These are phyloP conservation scores for Diaporthe humulicola DNA, from an alignment of 2,329 filamentous ascomycete genomes.

Conservation along the genomic window DNA sequence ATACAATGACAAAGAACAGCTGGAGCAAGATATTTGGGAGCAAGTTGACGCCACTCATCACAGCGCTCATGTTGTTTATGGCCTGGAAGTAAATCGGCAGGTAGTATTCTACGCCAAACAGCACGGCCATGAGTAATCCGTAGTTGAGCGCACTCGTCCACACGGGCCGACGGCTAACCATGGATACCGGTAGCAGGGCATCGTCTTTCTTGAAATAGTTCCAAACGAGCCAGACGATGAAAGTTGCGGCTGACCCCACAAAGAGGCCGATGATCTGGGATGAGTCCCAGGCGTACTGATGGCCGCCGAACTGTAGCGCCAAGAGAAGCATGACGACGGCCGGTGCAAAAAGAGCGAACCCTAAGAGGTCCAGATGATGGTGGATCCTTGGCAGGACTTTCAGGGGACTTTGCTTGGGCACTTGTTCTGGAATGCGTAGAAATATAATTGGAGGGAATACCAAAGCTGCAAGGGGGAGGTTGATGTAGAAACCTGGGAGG, in stretches of 20 bases:
- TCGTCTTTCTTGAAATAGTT: not conserved
- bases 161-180: not conserved
- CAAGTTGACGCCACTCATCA: not conserved
- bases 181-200: not conserved
- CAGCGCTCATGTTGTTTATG: not conserved
- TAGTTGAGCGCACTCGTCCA: not conserved
- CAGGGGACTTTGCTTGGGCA: not conserved
- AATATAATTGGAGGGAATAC: conserved; percentile 45
- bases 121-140: not conserved
- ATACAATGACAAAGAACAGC: not conserved
- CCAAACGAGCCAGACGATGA: conserved; percentile 5
- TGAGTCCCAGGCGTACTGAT: conserved; percentile 55
- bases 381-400: not conserved
- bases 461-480: conserved; percentile 53
- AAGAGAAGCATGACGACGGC: conserved; percentile 60
- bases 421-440: conserved; percentile 48
- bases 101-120: not conserved
- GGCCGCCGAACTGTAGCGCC: conserved; percentile 59
- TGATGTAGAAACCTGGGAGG: conserved; percentile 50
- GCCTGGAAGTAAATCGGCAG: conserved; percentile 31
- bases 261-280: conserved; percentile 56
- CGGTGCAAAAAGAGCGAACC: conserved; percentile 60
- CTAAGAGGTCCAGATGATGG: conserved; percentile 66
- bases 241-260: not conserved
- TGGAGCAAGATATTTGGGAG: conserved; percentile 1